Percentiles rank a stretch among this genome's conserved stretches.
Conservation (phyloP, 2,329 filamentous ascomycete genomes). For the Periconia sp. region DNA sequence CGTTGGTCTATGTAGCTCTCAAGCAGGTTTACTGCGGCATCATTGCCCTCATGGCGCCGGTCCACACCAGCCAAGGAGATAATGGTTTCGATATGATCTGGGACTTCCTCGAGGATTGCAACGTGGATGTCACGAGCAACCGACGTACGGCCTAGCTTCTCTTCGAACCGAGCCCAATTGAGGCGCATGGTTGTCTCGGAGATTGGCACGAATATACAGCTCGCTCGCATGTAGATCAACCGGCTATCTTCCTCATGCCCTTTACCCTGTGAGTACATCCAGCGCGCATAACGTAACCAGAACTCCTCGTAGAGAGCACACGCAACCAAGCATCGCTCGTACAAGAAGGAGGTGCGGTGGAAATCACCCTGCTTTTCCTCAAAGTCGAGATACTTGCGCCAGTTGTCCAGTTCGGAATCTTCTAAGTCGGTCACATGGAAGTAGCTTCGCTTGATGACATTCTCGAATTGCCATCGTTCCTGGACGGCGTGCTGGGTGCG, state of each 20-base stretch:
- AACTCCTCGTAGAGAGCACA: conserved; percentile 97
- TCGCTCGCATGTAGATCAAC: conserved; percentile 88
- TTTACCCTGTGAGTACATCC: conserved; percentile 80
- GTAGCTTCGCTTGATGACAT: conserved; percentile 93
- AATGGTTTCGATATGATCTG: conserved; percentile 86
- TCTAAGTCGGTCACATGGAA: conserved; percentile 96
- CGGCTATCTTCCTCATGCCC: conserved; percentile 90
- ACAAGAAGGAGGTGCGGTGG: conserved; percentile 77
- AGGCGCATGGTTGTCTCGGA: conserved; percentile 82
- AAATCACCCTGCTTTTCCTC: conserved; percentile 86
- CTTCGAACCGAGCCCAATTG: conserved; percentile 94
- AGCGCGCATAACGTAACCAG: conserved; percentile 95
- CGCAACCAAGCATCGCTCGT: conserved; percentile 91
- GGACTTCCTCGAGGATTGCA: conserved; percentile 76
- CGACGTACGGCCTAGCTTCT: conserved; percentile 76
- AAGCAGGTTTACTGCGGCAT: conserved; percentile 83
- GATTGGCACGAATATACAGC: conserved; percentile 84
- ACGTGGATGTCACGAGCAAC: conserved; percentile 85
- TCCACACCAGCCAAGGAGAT: conserved; percentile 86
- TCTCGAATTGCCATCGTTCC: conserved; percentile 93
- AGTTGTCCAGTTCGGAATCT: conserved; percentile 82
- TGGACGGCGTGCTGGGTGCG: conserved; percentile 85
- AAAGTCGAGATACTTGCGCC: conserved; percentile 96
- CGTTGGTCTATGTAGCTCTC: conserved; percentile 77
- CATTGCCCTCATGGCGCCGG: conserved; percentile 80